Evolutionary conservation across 768 basidiomycete species (phyloP), one percentile per base, ranked within the genome.

Genomic region (Naganishia kalamii): DNA sequence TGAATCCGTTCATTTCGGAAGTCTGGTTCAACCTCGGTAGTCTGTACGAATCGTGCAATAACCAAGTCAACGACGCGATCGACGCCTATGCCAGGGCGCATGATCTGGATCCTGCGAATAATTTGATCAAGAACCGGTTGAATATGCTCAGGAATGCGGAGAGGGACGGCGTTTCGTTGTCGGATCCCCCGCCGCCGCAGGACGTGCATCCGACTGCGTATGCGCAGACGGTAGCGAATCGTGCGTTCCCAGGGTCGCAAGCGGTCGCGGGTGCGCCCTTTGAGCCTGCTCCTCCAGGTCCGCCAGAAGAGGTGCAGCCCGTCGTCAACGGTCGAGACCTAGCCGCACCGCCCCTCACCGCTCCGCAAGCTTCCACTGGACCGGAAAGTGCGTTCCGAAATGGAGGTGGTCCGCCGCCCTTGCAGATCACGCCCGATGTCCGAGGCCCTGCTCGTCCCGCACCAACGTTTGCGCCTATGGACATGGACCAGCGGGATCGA

Each of bases 1-100:
- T 99, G 80, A 97, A 98, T 76, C 96, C 96, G 0, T 98, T 94
- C 82, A 97, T 99, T 72, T 85, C 85, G 52, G 88, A 86, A 70
- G 90, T 93, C 7, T 93, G 92, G 92, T 98, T 94, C 78, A 93
- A 98, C 80, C 85, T 99, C 41, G 96, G 96, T 44, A 89, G 87
- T 68, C 83, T 99, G 0, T 99, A 99, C 76, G 96, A 99, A 79
- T 89, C 88, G 70, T 99, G 94, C 82, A 98, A 98, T 81, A 97
- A 98, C 74, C 96, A 99, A 79, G 91, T 98, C 75, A 88, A 88
- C 40, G 96, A 99, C 77, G 96, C 96, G 32, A 97, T 98, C 75
- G 94, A 99, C 71, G 96, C 96, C 1, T 99, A 99, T 74, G 90
- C 90, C 12, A 85, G 94, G 37, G 96, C 94, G 0, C 87, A 87